Conservation (phyloP, 2,329 filamentous ascomycete species). For the Cladosporium phlei region DNA sequence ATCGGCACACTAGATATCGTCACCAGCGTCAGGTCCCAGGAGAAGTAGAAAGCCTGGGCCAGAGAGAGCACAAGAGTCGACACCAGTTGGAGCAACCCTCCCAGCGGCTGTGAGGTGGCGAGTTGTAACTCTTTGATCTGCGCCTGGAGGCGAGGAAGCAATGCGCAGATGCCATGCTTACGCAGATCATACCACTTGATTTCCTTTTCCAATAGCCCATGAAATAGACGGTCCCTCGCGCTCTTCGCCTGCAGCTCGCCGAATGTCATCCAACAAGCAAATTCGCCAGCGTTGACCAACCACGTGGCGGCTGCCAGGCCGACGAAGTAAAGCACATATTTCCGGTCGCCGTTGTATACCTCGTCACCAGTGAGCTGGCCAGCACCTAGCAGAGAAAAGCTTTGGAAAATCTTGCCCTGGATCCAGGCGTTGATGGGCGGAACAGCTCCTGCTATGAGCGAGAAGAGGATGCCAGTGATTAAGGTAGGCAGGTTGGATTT, state of each 20-base stretch:
- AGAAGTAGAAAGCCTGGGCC: conserved; percentile 68
- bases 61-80: conserved; percentile 64
- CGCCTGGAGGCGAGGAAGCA: conserved; percentile 70
- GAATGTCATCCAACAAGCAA: conserved; percentile 68
- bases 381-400: conserved; percentile 62
- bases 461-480: conserved; percentile 50
- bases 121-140: conserved; percentile 78
- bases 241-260: conserved; percentile 73
- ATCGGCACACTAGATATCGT: conserved; percentile 69
- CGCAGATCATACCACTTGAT: conserved; percentile 78
- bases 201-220: conserved; percentile 64
- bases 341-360: conserved; percentile 54
- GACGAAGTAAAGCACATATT: conserved; percentile 59
- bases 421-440: conserved; percentile 64
- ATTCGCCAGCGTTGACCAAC: conserved; percentile 62
- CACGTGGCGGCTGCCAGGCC: conserved; percentile 62
- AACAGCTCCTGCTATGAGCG: conserved; percentile 57
- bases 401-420: conserved; percentile 69
- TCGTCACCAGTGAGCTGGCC: conserved; percentile 46
- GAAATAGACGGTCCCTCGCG: conserved; percentile 62
- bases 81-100: conserved; percentile 60
- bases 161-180: conserved; percentile 64
- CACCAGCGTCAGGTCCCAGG: conserved; percentile 79
- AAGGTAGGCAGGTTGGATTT: conserved; percentile 55
- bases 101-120: conserved; percentile 74